A percentile compares a stretch with the other conserved stretches of the same genome.
Conservation (phyloP, 345 rosid genomes). For the Hypericum perforatum region DNA sequence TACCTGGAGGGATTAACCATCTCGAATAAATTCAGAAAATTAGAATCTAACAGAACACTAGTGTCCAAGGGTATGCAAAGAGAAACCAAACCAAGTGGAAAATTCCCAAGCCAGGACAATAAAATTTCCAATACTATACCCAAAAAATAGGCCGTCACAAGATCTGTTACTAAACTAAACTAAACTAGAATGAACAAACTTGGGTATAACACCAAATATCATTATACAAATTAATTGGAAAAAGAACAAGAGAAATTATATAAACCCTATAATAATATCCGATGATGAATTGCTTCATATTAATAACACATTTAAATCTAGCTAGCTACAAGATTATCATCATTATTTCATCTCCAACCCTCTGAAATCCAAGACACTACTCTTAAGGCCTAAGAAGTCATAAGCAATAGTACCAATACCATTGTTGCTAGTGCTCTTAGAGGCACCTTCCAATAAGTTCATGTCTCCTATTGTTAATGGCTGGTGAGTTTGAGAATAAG, state of each 20-base stretch:
- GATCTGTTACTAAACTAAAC: too few species aligned
- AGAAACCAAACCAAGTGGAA: too few species aligned
- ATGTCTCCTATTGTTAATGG: conserved; percentile 15
- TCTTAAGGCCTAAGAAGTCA: conserved; percentile 76
- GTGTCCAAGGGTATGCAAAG: too few species aligned
- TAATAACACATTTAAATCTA: not conserved
- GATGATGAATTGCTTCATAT: not conserved
- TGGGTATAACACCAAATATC: too few species aligned
- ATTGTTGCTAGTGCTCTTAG: conserved; percentile 16
- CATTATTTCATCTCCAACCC: conserved; percentile 52
- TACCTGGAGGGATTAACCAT: too few species aligned
- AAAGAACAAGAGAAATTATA: not conserved
- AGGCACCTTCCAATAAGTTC: conserved; percentile 13
- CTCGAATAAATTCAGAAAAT: too few species aligned
- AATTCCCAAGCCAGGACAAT: too few species aligned
- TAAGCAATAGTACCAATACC: conserved; percentile 20
- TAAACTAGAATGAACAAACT: too few species aligned
- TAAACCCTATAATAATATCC: not conserved
- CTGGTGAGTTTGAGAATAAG: conserved; percentile 20
- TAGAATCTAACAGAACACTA: too few species aligned
- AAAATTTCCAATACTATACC: too few species aligned
- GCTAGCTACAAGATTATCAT: not conserved
- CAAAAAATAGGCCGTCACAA: too few species aligned
- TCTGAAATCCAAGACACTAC: conserved; percentile 52
- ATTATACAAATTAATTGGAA: too few species aligned